phyloP scores from a whole-genome alignment of 73 alveolate species.

The Diophrys sp. region DNA sequence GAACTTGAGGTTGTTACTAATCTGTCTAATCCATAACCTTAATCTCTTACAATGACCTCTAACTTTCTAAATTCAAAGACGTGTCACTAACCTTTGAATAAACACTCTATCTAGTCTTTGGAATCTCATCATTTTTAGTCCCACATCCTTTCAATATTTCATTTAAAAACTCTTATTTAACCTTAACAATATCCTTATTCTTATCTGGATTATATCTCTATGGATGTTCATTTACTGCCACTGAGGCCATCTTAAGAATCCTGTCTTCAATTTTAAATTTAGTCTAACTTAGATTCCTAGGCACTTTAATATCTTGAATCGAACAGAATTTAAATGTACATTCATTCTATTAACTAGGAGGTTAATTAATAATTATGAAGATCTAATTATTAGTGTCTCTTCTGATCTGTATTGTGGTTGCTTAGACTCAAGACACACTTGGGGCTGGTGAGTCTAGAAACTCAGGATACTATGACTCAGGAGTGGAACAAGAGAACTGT shows the following conservation, averaged over 20 bases:
- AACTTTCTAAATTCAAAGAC: too few species aligned
- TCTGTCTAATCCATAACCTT: too few species aligned
- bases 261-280: neutral
- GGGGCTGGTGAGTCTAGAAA: too few species aligned
- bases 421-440: too few species aligned
- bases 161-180: neutral
- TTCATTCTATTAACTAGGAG: too few species aligned
- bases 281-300: neutral
- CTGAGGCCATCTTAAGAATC: slow-evolving; percentile 1
- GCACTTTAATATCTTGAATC: neutral
- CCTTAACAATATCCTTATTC: neutral
- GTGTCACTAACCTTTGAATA: neutral
- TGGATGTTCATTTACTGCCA: neutral
- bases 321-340: neutral
- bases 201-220: neutral
- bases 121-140: neutral
- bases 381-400: too few species aligned
- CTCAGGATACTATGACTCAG: too few species aligned
- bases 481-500: too few species aligned
- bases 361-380: too few species aligned
- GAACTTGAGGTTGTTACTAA: too few species aligned
- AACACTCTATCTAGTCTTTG: neutral
- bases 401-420: too few species aligned
- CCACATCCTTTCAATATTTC: neutral
- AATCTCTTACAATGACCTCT: too few species aligned